Conservation (phyloP, 805 yeast species). For the Wickerhamiella occidentalis region DNA sequence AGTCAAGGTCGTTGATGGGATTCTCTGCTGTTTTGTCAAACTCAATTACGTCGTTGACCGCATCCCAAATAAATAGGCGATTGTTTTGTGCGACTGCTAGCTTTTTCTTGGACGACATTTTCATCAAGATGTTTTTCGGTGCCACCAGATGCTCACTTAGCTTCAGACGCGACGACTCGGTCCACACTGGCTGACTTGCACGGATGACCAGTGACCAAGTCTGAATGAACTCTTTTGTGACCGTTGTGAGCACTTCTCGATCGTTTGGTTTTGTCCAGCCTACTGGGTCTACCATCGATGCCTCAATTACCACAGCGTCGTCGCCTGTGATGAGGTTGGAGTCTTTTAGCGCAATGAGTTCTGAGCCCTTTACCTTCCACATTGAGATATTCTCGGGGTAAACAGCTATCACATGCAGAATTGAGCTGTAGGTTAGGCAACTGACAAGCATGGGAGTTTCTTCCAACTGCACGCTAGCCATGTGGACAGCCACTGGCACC, state of each 20-base stretch:
- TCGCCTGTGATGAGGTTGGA: neutral
- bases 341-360: neutral
- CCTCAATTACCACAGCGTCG: neutral
- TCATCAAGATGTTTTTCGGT: slow-evolving; percentile 29
- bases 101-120: slow-evolving; percentile 66
- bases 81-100: slow-evolving; percentile 57
- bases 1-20: slow-evolving; percentile 63
- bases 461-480: neutral
- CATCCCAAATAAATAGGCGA: slow-evolving; percentile 70
- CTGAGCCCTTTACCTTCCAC: neutral
- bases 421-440: neutral
- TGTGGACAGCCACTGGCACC: slow-evolving; percentile 13
- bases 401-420: slow-evolving; percentile 17
- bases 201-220: neutral
- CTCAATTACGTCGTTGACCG: slow-evolving; percentile 53
- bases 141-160: neutral
- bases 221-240: slow-evolving; percentile 34
- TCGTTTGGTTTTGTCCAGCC: slow-evolving; percentile 31
- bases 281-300: slow-evolving; percentile 41
- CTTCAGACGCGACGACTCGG: neutral
- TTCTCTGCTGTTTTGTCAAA: slow-evolving; percentile 49
- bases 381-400: slow-evolving; percentile 8
- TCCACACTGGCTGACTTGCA: neutral
- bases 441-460: neutral
- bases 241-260: slow-evolving; percentile 44